Conservation (phyloP, 2,329 filamentous ascomycete genomes). For the Fusarium falciforme region DNA sequence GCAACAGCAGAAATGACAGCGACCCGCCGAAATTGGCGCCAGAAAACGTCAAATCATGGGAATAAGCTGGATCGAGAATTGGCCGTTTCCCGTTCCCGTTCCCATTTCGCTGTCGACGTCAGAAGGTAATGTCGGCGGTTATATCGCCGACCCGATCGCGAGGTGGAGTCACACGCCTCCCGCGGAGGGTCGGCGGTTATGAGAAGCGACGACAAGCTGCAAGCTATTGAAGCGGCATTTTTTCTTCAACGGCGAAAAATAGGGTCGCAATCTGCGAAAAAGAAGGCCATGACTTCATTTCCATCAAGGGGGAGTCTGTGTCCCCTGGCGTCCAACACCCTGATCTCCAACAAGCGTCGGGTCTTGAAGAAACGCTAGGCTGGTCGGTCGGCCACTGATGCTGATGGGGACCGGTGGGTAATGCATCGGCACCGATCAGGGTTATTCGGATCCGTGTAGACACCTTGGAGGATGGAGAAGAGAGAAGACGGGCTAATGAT, state of each 20-base stretch:
- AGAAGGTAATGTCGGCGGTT: slow-evolving; percentile 28
- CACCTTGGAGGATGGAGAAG: slow-evolving; percentile 13
- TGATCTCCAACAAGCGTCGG: neutral
- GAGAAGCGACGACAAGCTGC: slow-evolving; percentile 16
- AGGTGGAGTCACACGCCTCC: slow-evolving; percentile 22
- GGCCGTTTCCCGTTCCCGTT: neutral
- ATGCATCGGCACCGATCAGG: slow-evolving; percentile 36
- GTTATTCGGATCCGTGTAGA: slow-evolving; percentile 28
- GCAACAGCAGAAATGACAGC: neutral
- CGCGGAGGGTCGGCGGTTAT: slow-evolving; percentile 31
- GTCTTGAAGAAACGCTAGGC: neutral
- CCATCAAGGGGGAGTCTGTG: neutral
- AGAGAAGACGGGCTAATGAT: neutral
- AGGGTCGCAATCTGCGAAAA: slow-evolving; percentile 4
- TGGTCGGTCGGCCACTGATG: neutral
- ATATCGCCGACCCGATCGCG: slow-evolving; percentile 33
- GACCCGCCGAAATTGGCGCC: slow-evolving; percentile 4
- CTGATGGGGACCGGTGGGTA: neutral
- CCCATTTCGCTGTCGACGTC: neutral
- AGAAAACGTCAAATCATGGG: neutral
- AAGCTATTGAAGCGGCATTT: slow-evolving; percentile 2
- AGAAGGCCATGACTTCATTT: slow-evolving; percentile 23
- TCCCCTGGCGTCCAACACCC: neutral
- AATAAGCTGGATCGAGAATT: neutral
- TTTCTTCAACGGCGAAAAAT: neutral